Evolutionary conservation across 768 basidiomycete species (phyloP).

Genomic region (Auriscalpium orientale): DNA sequence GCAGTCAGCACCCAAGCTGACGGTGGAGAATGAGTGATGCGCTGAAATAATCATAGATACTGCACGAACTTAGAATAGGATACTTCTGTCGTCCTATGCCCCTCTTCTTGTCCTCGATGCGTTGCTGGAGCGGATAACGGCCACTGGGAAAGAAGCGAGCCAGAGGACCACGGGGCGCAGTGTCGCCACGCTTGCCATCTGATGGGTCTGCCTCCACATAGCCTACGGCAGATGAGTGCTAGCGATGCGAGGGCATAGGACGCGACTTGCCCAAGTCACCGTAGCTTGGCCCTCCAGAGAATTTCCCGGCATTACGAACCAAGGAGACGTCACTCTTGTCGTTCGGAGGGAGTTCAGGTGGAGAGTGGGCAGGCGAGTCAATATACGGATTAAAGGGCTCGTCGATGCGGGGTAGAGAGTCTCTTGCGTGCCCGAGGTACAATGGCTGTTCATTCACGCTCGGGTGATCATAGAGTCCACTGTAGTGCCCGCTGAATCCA

Average conservation of each 20-base stretch:
- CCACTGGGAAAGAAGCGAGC: constrained; percentile 6
- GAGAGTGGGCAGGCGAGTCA: background rate
- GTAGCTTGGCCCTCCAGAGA: background rate
- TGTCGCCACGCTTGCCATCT: background rate
- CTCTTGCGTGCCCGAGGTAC: too few species aligned
- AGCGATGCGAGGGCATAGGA: too few species aligned
- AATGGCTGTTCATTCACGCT: too few species aligned
- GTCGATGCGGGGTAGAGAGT: constrained; percentile 1
- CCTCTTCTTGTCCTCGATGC: constrained; percentile 82
- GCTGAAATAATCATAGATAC: background rate
- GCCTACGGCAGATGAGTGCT: background rate
- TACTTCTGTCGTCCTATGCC: constrained; percentile 78
- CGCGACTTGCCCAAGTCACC: background rate
- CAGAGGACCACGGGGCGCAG: background rate
- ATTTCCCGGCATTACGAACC: background rate
- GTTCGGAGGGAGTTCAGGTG: background rate
- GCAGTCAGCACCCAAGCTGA: constrained; percentile 57
- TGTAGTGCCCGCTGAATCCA: too few species aligned
- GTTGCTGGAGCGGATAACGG: constrained; percentile 60
- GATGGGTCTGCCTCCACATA: background rate
- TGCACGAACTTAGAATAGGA: constrained; percentile 63
- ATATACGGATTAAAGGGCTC: constrained; percentile 7
- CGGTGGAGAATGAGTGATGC: constrained; percentile 11
- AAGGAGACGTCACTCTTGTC: background rate
- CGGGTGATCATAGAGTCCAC: too few species aligned